Evolutionary conservation across 345 rosid species (phyloP).

Genomic region (Hibiscus mutabilis): DNA sequence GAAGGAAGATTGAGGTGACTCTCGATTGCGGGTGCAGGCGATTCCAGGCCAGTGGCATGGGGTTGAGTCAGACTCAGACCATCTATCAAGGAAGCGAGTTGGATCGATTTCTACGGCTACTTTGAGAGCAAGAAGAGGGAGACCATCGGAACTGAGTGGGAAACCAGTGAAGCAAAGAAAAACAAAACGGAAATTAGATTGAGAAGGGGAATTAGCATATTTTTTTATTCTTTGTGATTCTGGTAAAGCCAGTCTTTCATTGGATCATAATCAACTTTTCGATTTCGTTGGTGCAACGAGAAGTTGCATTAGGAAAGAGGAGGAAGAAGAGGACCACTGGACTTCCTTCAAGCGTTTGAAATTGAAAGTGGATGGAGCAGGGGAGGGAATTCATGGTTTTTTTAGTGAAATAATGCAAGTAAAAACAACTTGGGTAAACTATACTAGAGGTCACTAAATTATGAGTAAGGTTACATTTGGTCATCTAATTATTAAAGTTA

Average conservation of each 20-base stretch:
- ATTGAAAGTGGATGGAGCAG: constrained; percentile 1
- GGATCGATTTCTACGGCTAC: constrained; percentile 70
- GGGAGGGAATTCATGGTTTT: too few species aligned
- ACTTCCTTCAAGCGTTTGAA: constrained; percentile 15
- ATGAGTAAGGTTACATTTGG: too few species aligned
- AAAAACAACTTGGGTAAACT: too few species aligned
- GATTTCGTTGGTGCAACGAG: constrained; percentile 43
- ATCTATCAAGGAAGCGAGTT: constrained; percentile 41
- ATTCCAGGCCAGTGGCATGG: constrained; percentile 86
- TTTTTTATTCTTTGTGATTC: neutral
- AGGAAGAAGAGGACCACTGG: constrained; percentile 19
- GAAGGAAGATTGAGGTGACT: constrained; percentile 54
- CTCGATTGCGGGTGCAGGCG: constrained; percentile 47
- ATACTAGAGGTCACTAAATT: too few species aligned
- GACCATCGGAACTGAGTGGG: constrained; percentile 61
- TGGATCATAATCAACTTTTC: neutral
- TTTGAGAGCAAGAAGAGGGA: constrained; percentile 81
- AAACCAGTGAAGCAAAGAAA: constrained; percentile 19
- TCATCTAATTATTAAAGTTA: too few species aligned
- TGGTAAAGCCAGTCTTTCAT: neutral
- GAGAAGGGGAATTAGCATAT: neutral
- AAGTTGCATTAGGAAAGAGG: constrained; percentile 34
- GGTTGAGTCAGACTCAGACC: constrained; percentile 65
- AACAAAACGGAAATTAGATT: constrained; percentile 11
- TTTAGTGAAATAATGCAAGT: too few species aligned